Conservation (phyloP, 345 rosid species). For the Moricandia moricandioides region DNA sequence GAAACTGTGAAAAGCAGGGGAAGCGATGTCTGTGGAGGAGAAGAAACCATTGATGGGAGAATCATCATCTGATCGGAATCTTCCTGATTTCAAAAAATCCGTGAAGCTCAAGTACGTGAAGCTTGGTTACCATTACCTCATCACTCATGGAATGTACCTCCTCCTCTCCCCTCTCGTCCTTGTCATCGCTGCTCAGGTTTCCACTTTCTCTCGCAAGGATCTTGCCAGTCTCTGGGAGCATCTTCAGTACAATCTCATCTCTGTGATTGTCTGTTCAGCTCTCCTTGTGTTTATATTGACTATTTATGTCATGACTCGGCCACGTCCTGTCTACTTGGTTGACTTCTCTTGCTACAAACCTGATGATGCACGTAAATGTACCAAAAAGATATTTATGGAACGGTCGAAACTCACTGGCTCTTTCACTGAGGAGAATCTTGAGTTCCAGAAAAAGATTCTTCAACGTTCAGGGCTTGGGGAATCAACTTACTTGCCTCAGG, state of each 20-base stretch:
- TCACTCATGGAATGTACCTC: slow-evolving; percentile 64
- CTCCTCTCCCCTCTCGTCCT: slow-evolving; percentile 53
- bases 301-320: slow-evolving; percentile 49
- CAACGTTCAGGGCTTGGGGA: slow-evolving; percentile 61
- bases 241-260: slow-evolving; percentile 50
- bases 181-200: slow-evolving; percentile 42
- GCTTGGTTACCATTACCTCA: slow-evolving; percentile 68
- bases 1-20: background rate
- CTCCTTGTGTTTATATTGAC: slow-evolving; percentile 46
- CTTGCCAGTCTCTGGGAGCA: slow-evolving; percentile 46
- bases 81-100: slow-evolving; percentile 66
- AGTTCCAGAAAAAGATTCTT: slow-evolving; percentile 54
- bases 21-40: slow-evolving; percentile 36
- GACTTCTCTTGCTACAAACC: slow-evolving; percentile 54
- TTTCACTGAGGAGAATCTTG: slow-evolving; percentile 48
- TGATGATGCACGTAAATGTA: slow-evolving; percentile 43
- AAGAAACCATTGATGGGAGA: slow-evolving; percentile 38
- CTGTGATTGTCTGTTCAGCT: slow-evolving; percentile 45
- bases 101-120: slow-evolving; percentile 65
- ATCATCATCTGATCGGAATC: slow-evolving; percentile 36
- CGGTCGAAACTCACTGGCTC: slow-evolving; percentile 45
- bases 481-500: slow-evolving; percentile 56
- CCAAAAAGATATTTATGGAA: slow-evolving; percentile 46
- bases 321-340: slow-evolving; percentile 53
- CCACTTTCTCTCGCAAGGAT: slow-evolving; percentile 42